Evolutionary conservation across 2,329 filamentous ascomycete genomes (phyloP), one percentile per base, ranked within the genome.

Genomic region (Ceratocystis eucalypticola): DNA sequence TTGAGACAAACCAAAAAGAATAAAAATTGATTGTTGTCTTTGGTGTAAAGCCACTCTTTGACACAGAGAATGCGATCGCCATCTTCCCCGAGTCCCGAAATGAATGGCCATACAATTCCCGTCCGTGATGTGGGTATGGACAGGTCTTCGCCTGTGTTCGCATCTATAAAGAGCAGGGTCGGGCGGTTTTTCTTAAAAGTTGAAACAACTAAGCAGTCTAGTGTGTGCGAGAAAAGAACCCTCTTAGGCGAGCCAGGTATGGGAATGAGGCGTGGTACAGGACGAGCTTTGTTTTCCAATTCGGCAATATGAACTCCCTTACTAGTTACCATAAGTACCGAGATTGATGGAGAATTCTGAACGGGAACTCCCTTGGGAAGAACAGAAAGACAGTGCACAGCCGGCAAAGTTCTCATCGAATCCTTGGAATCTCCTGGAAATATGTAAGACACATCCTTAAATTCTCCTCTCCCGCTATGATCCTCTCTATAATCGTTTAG

Each of bases 1-100:
- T 77, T 78, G 0, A 82, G 83, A 3, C 82, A 79, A 10, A 88
- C 79, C 15, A 89, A 78, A 41, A 90, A 77, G 71, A 85, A 87
- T 1, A 82, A 79, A 73, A 86, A 88, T 0, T 75, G 79, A 66
- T 80, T 82, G n/a, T 77, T 78, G 46, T 82, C 78, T 66, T 82
- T 82, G 41, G 77, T 75, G 69, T 82, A 84, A 4, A 78, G 73
- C 88, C 88, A 91, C 68, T 89, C 84, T 1, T 80, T 74, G 6
- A 91, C 73, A 0, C 82, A 79, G 55, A 83, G 78, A 1, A 91
- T 81, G 48, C 78, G 79, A 69, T 88, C 85, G 0, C 81, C 81
- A 0, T 74, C 69, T 57, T 82, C 79, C 1, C 82, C 82, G 17
- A 91, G 76, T 2, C 81, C 80, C 17, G 78, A 79, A 37, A 86